Evolutionary conservation across 164 flowering plant species (phyloP), one percentile per base, ranked within the genome.

Genomic region (Magnolia officinalis): DNA sequence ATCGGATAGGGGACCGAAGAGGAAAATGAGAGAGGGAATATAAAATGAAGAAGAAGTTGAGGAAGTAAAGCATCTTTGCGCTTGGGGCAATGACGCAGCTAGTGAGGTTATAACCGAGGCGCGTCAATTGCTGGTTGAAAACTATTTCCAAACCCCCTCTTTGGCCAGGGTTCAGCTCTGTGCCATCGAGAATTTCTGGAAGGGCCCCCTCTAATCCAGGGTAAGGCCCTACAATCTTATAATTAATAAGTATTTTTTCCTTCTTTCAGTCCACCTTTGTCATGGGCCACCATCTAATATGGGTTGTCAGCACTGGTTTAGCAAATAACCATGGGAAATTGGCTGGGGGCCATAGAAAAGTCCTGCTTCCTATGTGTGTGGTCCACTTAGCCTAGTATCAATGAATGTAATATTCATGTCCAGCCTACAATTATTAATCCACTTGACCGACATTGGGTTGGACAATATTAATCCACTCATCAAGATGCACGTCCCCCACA

Each of bases 11-110:
- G 13, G 11, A 19, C 24, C 5, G 6, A 50, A 7, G 18, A 19
- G 31, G 0, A 6, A 2, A 18, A 19, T 23, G 55, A n/a, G n/a
- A 14, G 59, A 18, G 51, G 8, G 52, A 58, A 23, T 16, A 66
- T 8, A 23, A 50, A 50, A 50, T 16, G 50, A 13, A 2, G 19
- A 1, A 49, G 26, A 2, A 1, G 68, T 2, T 8, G 18, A 18
- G 1, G 0, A 2, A 0, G 0, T 37, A 13, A 66, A 24, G 21
- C 37, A 50, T 76, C 74, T 70, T 74, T 74, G 76, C 76, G 76
- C 67, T 74, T 74, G 76, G 76, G 76, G 76, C 76, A 74, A 74
- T 74, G 74, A 76, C 74, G 78, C 74, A 76, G 78, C 78, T 76
- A 59, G 68, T 78, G 78, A 75, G 79, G 77, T 61, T 50, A 8